Evolutionary conservation across 2,329 filamentous ascomycete genomes (phyloP).

Genomic region (Cladosporium sp.): DNA sequence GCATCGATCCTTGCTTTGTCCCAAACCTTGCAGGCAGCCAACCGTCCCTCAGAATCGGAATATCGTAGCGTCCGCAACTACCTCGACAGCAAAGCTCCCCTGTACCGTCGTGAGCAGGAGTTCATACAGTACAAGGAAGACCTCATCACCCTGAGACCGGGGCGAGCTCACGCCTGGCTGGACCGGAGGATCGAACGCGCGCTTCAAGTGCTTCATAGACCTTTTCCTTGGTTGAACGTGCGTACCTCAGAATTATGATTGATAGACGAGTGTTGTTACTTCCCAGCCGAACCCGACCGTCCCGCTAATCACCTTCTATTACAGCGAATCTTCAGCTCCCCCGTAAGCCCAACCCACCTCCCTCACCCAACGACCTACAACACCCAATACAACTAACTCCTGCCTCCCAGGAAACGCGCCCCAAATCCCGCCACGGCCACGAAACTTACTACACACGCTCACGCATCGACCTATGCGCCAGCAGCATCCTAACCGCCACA

Average conservation of each 20-base stretch:
- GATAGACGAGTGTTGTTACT: no score
- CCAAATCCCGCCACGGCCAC: constrained; percentile 3
- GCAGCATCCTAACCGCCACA: constrained; percentile 24
- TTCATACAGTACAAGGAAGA: constrained; percentile 39
- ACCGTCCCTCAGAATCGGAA: neutral
- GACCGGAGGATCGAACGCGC: constrained; percentile 32
- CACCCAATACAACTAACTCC: neutral
- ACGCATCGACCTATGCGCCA: constrained; percentile 22
- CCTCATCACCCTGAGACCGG: constrained; percentile 35
- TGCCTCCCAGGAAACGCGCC: constrained; percentile 2
- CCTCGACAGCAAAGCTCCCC: constrained; percentile 21
- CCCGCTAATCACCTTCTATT: neutral
- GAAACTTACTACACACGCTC: constrained; percentile 23
- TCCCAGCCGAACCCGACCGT: neutral
- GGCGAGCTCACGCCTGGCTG: constrained; percentile 39
- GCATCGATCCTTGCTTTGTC: neutral
- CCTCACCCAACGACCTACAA: neutral
- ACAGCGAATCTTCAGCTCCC: constrained; percentile 6
- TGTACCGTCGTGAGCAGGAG: constrained; percentile 22
- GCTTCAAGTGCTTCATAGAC: constrained; percentile 13
- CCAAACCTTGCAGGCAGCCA: neutral
- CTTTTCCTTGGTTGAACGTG: constrained; percentile 4
- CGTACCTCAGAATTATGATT: no score
- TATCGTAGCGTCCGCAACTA: constrained; percentile 1
- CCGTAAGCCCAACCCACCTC: neutral